Evolutionary conservation across 768 basidiomycete genomes (phyloP).

Genomic region (Boletus tylopilopsis): DNA sequence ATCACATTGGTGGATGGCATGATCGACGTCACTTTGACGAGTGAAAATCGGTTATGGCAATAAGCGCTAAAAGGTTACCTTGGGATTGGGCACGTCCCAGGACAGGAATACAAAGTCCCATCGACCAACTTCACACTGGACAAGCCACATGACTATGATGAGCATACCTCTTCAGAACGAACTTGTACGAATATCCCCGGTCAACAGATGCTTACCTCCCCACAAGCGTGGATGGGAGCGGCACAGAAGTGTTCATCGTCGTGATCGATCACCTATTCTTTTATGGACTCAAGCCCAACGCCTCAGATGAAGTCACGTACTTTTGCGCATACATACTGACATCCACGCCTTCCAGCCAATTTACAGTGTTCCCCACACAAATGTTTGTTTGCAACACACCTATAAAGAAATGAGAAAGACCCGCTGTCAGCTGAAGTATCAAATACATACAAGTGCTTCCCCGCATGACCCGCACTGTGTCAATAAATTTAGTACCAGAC

Average conservation of each 20-base stretch:
- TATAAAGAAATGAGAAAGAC: constrained; percentile 17
- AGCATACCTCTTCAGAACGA: neutral
- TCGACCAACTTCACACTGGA: constrained; percentile 27
- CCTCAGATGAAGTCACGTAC: constrained; percentile 22
- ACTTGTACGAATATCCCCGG: too few relatives aligned
- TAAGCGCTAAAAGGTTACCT: constrained; percentile 29
- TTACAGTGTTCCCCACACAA: constrained; percentile 52
- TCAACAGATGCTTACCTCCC: constrained; percentile 35
- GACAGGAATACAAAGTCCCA: constrained; percentile 37
- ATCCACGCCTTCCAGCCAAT: constrained; percentile 45
- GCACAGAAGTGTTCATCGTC: constrained; percentile 50
- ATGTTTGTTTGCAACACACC: constrained; percentile 51
- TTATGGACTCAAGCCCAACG: neutral
- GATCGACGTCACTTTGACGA: constrained; percentile 38
- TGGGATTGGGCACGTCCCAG: constrained; percentile 39
- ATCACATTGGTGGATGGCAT: constrained; percentile 48
- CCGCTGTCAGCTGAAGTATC: fast-evolving
- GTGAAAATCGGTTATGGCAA: neutral
- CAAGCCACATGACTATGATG: constrained; percentile 41
- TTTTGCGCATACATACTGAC: constrained; percentile 49
- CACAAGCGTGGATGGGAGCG: constrained; percentile 51
- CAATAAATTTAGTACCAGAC: neutral
- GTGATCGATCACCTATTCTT: constrained; percentile 43
- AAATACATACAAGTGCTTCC: constrained; percentile 47
- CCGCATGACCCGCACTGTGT: constrained; percentile 54